Conservation (phyloP, 208 protist genomes). For the Wallacemonas collosoma region DNA sequence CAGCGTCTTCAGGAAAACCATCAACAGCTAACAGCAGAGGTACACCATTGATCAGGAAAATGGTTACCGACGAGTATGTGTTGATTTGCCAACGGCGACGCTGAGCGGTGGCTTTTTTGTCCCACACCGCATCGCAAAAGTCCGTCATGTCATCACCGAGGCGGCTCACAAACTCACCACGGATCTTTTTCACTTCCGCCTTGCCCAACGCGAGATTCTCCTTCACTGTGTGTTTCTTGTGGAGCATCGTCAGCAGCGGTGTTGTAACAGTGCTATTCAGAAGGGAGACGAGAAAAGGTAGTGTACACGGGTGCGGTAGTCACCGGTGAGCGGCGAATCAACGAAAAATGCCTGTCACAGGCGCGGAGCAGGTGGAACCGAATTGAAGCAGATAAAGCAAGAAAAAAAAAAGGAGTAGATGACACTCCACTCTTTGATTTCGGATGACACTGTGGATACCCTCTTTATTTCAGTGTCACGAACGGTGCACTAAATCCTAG, state of each 20-base stretch:
- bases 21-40: constrained; percentile 54
- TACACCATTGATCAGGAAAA: constrained; percentile 60
- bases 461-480: no score
- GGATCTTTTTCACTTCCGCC: constrained; percentile 57
- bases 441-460: no score
- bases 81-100: constrained; percentile 48
- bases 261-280: neutral
- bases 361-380: no score
- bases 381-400: constrained; percentile 13
- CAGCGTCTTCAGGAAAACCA: constrained; percentile 36
- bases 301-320: no score
- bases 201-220: constrained; percentile 45
- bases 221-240: constrained; percentile 62
- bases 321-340: no score
- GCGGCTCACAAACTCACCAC: constrained; percentile 26
- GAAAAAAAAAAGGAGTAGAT: constrained; percentile 16
- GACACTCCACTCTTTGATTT: no score
- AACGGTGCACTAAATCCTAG: neutral
- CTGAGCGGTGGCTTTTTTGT: constrained; percentile 49
- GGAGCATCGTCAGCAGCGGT: constrained; percentile 46
- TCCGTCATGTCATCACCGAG: constrained; percentile 44
- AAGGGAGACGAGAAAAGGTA: neutral
- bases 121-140: constrained; percentile 49
- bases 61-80: constrained; percentile 31
- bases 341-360: no score